phyloP scores from a whole-genome alignment of 805 yeast species.

The Yarrowia hollandica region DNA sequence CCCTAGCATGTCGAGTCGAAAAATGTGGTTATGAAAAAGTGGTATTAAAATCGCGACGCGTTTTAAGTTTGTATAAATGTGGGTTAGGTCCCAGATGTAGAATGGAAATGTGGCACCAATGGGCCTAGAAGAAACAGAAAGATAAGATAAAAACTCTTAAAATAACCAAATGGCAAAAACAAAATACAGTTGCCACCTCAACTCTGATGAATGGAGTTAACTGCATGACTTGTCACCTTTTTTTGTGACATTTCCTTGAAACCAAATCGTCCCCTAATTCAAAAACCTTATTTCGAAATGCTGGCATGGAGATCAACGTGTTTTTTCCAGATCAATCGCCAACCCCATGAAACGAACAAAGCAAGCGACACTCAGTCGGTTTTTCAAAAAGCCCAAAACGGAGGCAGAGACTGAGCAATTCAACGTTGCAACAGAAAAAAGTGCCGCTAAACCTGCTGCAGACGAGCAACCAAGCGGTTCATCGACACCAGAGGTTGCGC shows the following conservation, averaged over 20 bases:
- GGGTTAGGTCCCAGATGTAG: too few relatives aligned
- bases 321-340: neutral
- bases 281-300: neutral
- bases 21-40: neutral
- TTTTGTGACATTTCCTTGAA: too few relatives aligned
- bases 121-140: neutral
- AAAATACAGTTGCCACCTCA: too few relatives aligned
- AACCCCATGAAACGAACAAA: conserved; percentile 13
- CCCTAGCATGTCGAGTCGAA: conserved; percentile 66
- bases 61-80: neutral
- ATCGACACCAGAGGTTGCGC: neutral
- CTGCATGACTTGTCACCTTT: too few relatives aligned
- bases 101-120: too few relatives aligned
- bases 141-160: too few relatives aligned
- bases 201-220: too few relatives aligned
- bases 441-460: too few relatives aligned
- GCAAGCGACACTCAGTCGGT: conserved; percentile 8
- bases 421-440: neutral
- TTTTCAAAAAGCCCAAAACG: conserved; percentile 12
- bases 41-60: conserved; percentile 14
- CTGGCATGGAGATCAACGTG: neutral
- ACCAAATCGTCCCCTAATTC: too few relatives aligned
- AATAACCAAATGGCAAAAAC: too few relatives aligned
- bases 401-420: neutral
- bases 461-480: too few relatives aligned